Evolutionary conservation across 805 yeast genomes (phyloP).

Genomic region (Naumovozyma baii): DNA sequence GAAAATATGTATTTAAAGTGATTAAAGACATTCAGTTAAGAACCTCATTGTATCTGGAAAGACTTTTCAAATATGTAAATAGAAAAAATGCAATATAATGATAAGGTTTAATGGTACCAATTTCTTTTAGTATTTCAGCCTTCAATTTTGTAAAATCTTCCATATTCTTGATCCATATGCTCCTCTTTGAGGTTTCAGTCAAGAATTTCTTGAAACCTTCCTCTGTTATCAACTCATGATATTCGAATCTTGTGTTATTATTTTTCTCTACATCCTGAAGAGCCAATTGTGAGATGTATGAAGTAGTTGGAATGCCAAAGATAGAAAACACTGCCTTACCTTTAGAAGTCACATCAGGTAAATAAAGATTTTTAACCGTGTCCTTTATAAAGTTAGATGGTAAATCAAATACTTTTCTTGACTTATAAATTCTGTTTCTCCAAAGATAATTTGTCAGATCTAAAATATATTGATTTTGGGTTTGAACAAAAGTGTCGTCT

Average conservation of each 20-base stretch:
- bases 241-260: slow-evolving; percentile 3
- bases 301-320: slow-evolving; percentile 19
- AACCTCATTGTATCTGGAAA: slow-evolving; percentile 23
- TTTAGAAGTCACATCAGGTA: slow-evolving; percentile 8
- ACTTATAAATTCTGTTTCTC: slow-evolving; percentile 19
- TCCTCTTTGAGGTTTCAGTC: neutral
- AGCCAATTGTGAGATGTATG: slow-evolving; percentile 9
- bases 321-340: slow-evolving; percentile 15
- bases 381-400: slow-evolving; percentile 18
- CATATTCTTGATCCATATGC: slow-evolving; percentile 10
- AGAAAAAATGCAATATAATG: slow-evolving; percentile 41
- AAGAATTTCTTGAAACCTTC: slow-evolving; percentile 15
- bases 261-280: slow-evolving; percentile 9
- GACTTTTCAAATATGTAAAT: slow-evolving; percentile 44
- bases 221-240: slow-evolving; percentile 11
- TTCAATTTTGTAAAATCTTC: slow-evolving; percentile 37
- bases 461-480: slow-evolving; percentile 19
- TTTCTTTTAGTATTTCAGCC: slow-evolving; percentile 34
- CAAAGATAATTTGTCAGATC: slow-evolving; percentile 26
- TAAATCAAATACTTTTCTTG: slow-evolving; percentile 14
- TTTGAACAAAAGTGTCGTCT: slow-evolving; percentile 11
- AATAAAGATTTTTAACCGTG: slow-evolving; percentile 8
- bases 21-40: neutral
- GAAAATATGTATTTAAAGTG: neutral
- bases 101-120: slow-evolving; percentile 34